phyloP scores from a whole-genome alignment of 2,329 filamentous ascomycete genomes.

The Berkeleyomyces rouxiae region DNA sequence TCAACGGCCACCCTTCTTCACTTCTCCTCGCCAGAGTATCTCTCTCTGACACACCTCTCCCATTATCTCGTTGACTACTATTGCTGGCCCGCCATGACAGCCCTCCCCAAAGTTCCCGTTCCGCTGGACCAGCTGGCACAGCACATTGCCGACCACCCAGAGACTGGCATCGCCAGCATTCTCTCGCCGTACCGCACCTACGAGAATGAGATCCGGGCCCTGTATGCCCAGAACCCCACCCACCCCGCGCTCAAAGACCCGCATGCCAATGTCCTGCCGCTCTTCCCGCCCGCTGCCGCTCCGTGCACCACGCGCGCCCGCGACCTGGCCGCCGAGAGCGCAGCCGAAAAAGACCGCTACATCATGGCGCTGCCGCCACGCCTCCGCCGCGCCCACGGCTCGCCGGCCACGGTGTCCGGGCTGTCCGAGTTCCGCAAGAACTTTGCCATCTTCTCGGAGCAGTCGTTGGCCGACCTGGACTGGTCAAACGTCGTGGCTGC shows the following conservation, averaged over 20 bases:
- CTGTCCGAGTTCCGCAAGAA: constrained; percentile 60
- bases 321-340: constrained; percentile 37
- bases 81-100: constrained; percentile 9
- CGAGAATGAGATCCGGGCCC: constrained; percentile 47
- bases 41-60: not conserved
- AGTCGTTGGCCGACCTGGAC: constrained; percentile 55
- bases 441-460: constrained; percentile 70
- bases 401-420: constrained; percentile 49
- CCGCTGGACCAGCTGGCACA: constrained; percentile 28
- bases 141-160: constrained; percentile 38
- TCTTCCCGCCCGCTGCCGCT: constrained; percentile 42
- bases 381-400: constrained; percentile 43
- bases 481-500: constrained; percentile 73
- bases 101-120: constrained; percentile 31
- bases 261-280: constrained; percentile 45
- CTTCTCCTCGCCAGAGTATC: not conserved
- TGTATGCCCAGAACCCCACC: constrained; percentile 51
- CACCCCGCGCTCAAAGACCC: constrained; percentile 40
- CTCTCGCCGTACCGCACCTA: constrained; percentile 50
- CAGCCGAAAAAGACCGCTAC: constrained; percentile 45
- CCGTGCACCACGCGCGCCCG: constrained; percentile 47
- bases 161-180: constrained; percentile 38
- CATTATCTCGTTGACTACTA: no score
- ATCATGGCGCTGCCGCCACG: constrained; percentile 50
- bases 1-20: not conserved